Conservation (phyloP, 2,329 filamentous ascomycete species). For the Scedosporium minutisporum region DNA sequence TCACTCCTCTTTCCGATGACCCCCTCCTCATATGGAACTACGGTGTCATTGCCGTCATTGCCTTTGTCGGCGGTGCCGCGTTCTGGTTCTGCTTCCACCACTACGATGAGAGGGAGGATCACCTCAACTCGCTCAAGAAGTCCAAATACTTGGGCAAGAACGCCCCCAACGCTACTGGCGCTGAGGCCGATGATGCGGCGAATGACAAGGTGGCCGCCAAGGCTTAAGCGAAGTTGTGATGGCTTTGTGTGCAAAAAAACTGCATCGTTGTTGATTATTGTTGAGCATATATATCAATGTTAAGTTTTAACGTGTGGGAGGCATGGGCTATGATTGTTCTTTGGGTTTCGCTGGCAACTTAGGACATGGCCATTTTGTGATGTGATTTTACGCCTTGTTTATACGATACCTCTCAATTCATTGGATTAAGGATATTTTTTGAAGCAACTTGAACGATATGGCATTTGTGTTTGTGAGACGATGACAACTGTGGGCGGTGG, state of each 20-base stretch:
- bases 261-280: not conserved
- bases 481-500: too few relatives aligned
- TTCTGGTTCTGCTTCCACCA: constrained; percentile 62
- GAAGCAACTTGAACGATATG: too few relatives aligned
- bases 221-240: not conserved
- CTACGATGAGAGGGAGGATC: constrained; percentile 60
- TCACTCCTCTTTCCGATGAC: constrained; percentile 51
- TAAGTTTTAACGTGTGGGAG: not conserved
- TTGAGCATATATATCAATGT: not conserved
- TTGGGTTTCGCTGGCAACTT: too few relatives aligned
- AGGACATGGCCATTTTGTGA: too few relatives aligned
- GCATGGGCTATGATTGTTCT: not conserved
- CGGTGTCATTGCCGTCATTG: constrained; percentile 49
- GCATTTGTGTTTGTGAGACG: too few relatives aligned
- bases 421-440: too few relatives aligned
- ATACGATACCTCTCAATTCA: too few relatives aligned
- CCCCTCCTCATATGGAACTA: constrained; percentile 68
- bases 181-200: constrained; percentile 4
- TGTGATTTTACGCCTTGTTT: too few relatives aligned
- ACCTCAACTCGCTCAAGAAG: constrained; percentile 51
- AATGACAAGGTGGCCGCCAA: not conserved
- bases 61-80: constrained; percentile 48
- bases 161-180: constrained; percentile 21
- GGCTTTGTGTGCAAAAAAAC: not conserved
- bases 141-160: constrained; percentile 31